Conservation (phyloP, 2,329 filamentous ascomycete species). For the Aureobasidium melanogenum region DNA sequence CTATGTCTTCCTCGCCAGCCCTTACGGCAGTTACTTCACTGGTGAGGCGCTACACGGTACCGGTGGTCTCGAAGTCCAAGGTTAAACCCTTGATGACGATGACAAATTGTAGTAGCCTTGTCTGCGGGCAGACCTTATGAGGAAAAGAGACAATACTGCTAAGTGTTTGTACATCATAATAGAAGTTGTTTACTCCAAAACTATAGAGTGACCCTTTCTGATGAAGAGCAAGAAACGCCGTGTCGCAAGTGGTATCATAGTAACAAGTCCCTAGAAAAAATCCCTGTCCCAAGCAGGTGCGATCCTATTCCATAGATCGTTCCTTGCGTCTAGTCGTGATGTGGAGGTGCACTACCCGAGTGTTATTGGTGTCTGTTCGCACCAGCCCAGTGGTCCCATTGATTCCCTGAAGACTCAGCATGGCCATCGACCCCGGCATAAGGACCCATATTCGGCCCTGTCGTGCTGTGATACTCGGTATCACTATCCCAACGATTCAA, state of each 20-base stretch:
- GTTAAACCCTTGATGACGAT: not conserved
- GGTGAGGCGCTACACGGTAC: conserved; percentile 20
- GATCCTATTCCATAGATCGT: not conserved
- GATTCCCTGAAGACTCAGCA: not conserved
- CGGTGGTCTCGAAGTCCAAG: conserved; percentile 21
- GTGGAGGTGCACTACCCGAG: not conserved
- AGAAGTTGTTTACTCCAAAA: not conserved
- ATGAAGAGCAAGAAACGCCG: not conserved
- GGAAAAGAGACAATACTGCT: not conserved
- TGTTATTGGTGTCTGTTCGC: conserved; percentile 13
- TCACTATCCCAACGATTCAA: conserved; percentile 2
- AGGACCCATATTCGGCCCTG: not conserved
- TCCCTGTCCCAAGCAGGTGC: not conserved
- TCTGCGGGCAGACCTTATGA: not conserved
- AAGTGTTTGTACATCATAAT: not conserved
- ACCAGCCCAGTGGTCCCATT: conserved; percentile 11
- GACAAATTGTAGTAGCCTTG: not conserved
- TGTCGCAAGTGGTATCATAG: conserved; percentile 5
- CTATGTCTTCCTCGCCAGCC: conserved; percentile 22
- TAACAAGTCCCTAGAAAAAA: not conserved
- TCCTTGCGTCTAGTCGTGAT: not conserved
- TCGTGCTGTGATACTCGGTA: conserved; percentile 3
- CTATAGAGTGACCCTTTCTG: not conserved
- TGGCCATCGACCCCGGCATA: not conserved
- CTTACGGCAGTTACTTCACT: conserved; percentile 20